Evolutionary conservation across 75 land plant genomes (phyloP).

Genomic region (Adiantum capillusveneris): DNA sequence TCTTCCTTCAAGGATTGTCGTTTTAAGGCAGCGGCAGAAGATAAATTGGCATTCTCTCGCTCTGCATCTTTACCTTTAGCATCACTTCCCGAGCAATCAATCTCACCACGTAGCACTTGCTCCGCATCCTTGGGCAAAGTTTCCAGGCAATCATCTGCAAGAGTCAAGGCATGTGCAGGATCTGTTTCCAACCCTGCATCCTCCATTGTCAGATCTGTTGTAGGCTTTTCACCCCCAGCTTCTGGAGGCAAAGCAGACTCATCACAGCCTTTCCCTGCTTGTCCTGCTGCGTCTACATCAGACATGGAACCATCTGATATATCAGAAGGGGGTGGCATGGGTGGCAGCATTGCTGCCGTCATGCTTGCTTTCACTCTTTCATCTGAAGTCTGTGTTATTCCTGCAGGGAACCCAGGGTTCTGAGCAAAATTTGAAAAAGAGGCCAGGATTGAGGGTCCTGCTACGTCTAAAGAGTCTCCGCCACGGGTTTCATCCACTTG

Average conservation of each 20-base stretch:
- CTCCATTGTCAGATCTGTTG: background rate
- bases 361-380: background rate
- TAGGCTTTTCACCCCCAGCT: background rate
- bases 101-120: background rate
- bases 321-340: constrained; percentile 29
- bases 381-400: too few species aligned
- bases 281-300: constrained; percentile 23
- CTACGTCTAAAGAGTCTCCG: constrained; percentile 53
- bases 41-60: background rate
- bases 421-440: constrained; percentile 29
- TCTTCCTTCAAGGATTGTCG: constrained; percentile 12
- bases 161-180: background rate
- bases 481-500: constrained; percentile 35
- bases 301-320: constrained; percentile 24
- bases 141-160: background rate
- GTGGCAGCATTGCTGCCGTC: constrained; percentile 1
- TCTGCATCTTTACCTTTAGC: constrained; percentile 4
- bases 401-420: background rate
- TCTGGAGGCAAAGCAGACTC: constrained; percentile 11
- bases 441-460: constrained; percentile 62
- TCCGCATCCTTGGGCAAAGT: background rate
- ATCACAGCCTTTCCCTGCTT: constrained; percentile 20
- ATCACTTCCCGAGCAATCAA: background rate
- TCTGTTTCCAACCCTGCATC: constrained; percentile 1
- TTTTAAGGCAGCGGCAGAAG: background rate